Evolutionary conservation across 805 yeast genomes (phyloP).

Genomic region (Candida railenensis): DNA sequence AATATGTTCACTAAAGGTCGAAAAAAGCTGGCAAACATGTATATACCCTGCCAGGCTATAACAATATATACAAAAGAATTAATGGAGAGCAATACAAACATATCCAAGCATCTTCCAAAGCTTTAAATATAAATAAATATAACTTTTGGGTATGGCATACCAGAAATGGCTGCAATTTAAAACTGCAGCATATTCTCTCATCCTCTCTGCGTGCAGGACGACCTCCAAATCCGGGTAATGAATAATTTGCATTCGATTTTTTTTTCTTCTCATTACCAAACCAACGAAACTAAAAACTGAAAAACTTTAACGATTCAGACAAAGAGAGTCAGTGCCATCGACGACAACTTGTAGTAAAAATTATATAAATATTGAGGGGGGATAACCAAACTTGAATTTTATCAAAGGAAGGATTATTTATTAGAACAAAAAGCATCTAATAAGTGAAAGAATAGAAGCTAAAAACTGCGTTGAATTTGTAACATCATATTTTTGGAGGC

Average conservation of each 20-base stretch:
- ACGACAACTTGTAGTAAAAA: no score
- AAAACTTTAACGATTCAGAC: background rate
- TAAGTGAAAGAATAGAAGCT: background rate
- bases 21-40: background rate
- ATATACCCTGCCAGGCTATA: background rate
- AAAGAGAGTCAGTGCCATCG: no score
- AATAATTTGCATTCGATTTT: background rate
- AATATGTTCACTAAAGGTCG: background rate
- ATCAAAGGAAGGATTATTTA: no score
- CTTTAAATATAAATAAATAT: no score
- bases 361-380: no score
- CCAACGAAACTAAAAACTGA: slow-evolving; percentile 1
- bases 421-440: background rate
- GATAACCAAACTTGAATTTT: no score
- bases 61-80: background rate
- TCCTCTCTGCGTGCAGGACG: slow-evolving; percentile 8
- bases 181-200: background rate
- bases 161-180: background rate
- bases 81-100: background rate
- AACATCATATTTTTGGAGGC: background rate
- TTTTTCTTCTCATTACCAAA: background rate
- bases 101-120: background rate
- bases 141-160: background rate
- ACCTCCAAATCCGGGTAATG: slow-evolving; percentile 8
- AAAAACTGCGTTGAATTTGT: no score